Evolutionary conservation across 805 yeast species (phyloP).

Genomic region (Myxozyma nipponensis): DNA sequence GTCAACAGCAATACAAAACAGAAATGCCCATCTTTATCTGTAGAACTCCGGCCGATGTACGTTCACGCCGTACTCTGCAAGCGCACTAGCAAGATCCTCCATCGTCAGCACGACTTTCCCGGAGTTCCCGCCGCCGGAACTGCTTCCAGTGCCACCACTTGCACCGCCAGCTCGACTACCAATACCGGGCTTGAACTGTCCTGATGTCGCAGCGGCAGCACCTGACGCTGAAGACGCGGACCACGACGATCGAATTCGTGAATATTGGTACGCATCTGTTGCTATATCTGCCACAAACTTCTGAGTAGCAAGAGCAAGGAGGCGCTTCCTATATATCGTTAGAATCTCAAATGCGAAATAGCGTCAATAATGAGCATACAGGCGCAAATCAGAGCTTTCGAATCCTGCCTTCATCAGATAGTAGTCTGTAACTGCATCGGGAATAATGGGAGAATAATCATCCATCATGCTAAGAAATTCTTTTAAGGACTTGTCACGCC

Average conservation of each 20-base stretch:
- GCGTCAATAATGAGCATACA: conserved; percentile 33
- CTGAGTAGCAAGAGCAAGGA: conserved; percentile 92
- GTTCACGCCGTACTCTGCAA: conserved; percentile 88
- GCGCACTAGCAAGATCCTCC: conserved; percentile 89
- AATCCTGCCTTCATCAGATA: conserved; percentile 83
- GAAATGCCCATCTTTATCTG: conserved; percentile 44
- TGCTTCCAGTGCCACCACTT: conserved; percentile 35
- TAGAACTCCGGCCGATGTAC: conserved; percentile 91
- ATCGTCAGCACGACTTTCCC: conserved; percentile 85
- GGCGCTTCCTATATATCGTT: conserved; percentile 47
- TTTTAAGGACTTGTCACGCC: conserved; percentile 64
- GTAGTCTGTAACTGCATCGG: conserved; percentile 94
- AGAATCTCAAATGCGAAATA: not conserved
- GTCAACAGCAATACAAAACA: not conserved
- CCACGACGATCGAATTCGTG: conserved; percentile 82
- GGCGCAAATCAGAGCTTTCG: conserved; percentile 68
- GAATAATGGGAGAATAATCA: conserved; percentile 91
- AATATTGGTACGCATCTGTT: conserved; percentile 92
- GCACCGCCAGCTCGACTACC: conserved; percentile 62
- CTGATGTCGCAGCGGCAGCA: conserved; percentile 41
- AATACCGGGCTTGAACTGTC: conserved; percentile 21
- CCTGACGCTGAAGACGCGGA: conserved; percentile 62
- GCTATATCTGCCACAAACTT: conserved; percentile 93
- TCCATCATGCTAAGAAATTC: conserved; percentile 88
- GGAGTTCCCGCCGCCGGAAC: conserved; percentile 37